These are phyloP conservation scores for Acanthamoeba royreba DNA, from an alignment of 208 protist genomes.

Conservation along the genomic window DNA sequence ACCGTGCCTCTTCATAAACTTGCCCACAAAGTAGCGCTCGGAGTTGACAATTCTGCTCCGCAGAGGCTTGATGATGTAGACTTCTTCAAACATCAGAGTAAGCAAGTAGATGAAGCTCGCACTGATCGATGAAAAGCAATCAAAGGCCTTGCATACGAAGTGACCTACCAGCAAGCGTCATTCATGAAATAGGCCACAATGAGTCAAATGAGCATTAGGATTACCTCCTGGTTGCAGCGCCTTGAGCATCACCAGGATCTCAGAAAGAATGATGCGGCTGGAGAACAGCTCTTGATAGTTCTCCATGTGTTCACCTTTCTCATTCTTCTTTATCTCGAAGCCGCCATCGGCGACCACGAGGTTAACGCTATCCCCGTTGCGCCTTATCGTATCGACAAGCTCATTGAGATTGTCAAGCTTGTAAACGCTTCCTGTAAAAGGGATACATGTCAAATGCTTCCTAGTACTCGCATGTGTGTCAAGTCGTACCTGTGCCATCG, in stretches of 20 bases:
- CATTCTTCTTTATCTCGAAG: conserved; percentile 79
- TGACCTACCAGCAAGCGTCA: background rate
- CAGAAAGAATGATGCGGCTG: conserved; percentile 83
- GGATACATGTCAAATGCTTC: background rate
- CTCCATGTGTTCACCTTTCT: conserved; percentile 60
- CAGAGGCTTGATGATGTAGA: conserved; percentile 88
- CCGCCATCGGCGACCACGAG: conserved; percentile 90
- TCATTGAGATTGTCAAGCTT: conserved; percentile 83
- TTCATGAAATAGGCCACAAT: background rate
- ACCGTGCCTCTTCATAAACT: conserved; percentile 1
- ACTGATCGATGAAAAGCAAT: conserved; percentile 87
- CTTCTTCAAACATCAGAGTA: conserved; percentile 83
- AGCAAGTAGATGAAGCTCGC: conserved; percentile 82
- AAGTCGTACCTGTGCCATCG: conserved; percentile 67
- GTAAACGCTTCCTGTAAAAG: conserved; percentile 82
- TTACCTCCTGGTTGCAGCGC: conserved; percentile 78
- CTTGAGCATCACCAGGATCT: conserved; percentile 84
- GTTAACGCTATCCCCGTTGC: conserved; percentile 56
- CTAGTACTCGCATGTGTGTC: background rate
- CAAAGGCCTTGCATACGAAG: conserved; percentile 89
- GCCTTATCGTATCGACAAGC: conserved; percentile 71
- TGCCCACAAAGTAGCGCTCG: conserved; percentile 86
- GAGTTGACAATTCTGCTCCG: conserved; percentile 89
- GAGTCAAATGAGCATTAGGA: background rate
- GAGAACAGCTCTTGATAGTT: conserved; percentile 86